Base-by-base conservation (phyloP, 495 filamentous ascomycete genomes). In the Aspergillus diversus region DNA sequence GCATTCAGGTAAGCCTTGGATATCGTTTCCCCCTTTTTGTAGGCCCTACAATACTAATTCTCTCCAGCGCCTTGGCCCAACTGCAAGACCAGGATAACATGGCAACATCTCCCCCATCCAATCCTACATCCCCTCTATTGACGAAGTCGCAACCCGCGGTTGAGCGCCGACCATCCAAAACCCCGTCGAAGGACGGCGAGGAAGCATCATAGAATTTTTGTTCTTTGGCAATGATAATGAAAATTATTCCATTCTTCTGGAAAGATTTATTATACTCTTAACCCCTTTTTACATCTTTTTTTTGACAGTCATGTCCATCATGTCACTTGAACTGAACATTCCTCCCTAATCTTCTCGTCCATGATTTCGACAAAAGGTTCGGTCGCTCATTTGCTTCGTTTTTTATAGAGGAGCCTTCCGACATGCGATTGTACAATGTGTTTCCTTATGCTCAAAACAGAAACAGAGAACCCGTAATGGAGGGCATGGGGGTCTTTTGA, bases 1-100 rank as follows among this genome's bases (percentile, higher is more conserved):
- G 87, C 92, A 66, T 99, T 95, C 82, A 92, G 92, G 95, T 97
- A 81, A 71, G 78, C 59, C 59, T 27, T 27, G 21, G 21, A 27
- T 5, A 21, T 17, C 5, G 33, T 32, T 33, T 31, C 9, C 33
- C 34, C 32, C 56, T 46, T 42, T 54, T 42, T 34, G 21, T 49
- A 6, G 67, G 42, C 5, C 47, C 27, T 59, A n/a, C 57, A 7
- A 35, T 63, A 52, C 68, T 75, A 74, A 75, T 42, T 43, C 5
- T 59, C 33, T 48, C 55, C 59, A 89, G 86, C 76, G 84, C 86
- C 65, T 80, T 89, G 49, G 86, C 84, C 66, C 69, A 66, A 62
- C 74, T 87, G 61, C 85, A 87, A 70, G 78, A 79, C 59, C 77
- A 80, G 60, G 81, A 82, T 65, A 86, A 86, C 68, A 75, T 80